Percentiles rank a stretch among this genome's conserved stretches.
phyloP scores from a whole-genome alignment of 2,329 filamentous ascomycete species.

The Colletotrichum sp. region DNA sequence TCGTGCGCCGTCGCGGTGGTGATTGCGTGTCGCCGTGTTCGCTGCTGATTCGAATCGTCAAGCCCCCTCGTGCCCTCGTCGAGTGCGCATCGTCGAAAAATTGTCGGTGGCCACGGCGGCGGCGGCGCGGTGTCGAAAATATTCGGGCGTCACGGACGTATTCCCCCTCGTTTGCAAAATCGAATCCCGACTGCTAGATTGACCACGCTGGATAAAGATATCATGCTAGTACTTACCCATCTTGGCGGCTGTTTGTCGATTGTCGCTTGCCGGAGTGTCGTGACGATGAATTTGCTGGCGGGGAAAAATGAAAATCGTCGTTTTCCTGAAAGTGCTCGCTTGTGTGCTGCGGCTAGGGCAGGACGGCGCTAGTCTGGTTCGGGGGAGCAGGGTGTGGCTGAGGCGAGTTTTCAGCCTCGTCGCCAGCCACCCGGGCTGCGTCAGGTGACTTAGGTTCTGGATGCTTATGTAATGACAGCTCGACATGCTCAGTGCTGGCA shows the following conservation, averaged over 20 bases:
- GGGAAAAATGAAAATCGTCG: constrained; percentile 5
- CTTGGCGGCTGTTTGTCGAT: constrained; percentile 25
- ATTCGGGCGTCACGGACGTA: background rate
- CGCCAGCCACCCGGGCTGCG: background rate
- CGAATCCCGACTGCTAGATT: constrained; percentile 1
- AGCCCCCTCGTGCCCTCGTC: constrained; percentile 4
- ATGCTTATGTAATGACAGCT: background rate
- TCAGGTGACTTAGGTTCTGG: constrained; percentile 7
- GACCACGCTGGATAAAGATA: background rate
- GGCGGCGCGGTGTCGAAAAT: background rate
- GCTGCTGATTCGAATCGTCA: background rate
- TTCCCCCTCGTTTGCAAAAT: background rate
- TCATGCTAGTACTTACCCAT: constrained; percentile 20
- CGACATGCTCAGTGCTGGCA: background rate
- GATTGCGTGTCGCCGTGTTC: background rate
- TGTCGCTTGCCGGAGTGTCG: constrained; percentile 23
- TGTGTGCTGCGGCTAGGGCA: constrained; percentile 22
- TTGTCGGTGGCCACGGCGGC: background rate
- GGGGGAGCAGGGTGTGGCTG: background rate
- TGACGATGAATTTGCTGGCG: constrained; percentile 20
- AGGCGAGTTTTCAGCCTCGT: background rate
- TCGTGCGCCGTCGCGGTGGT: background rate
- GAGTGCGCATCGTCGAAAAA: background rate
- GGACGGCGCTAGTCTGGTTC: background rate
- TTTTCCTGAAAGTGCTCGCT: constrained; percentile 21